Conservation (phyloP, 805 yeast genomes). For the Hanseniaspora guilliermondii region DNA sequence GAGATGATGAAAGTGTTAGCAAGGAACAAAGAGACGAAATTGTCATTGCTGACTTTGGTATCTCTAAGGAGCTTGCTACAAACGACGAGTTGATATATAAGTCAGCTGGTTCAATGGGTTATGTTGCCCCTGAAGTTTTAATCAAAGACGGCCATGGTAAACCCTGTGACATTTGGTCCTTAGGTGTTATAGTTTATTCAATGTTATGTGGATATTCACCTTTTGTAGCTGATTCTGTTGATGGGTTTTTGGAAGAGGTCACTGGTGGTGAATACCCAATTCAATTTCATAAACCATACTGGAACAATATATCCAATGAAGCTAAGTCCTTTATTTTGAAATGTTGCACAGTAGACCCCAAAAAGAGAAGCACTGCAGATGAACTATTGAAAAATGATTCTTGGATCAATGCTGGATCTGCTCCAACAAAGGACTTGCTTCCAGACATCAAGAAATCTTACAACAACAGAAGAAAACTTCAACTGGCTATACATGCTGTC, state of each 20-base stretch:
- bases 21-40: slow-evolving; percentile 49
- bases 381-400: slow-evolving; percentile 49
- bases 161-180: slow-evolving; percentile 91
- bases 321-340: slow-evolving; percentile 69
- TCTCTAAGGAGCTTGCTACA: slow-evolving; percentile 60
- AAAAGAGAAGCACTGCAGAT: slow-evolving; percentile 53
- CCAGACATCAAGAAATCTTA: slow-evolving; percentile 71
- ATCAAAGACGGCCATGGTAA: slow-evolving; percentile 78
- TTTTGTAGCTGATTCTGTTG: slow-evolving; percentile 69
- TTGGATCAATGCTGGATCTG: slow-evolving; percentile 46
- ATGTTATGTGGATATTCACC: slow-evolving; percentile 87
- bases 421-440: slow-evolving; percentile 49
- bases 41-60: slow-evolving; percentile 92
- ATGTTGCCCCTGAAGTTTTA: slow-evolving; percentile 92
- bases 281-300: slow-evolving; percentile 75
- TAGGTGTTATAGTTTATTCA: slow-evolving; percentile 88
- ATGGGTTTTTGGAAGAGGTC: slow-evolving; percentile 72
- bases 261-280: slow-evolving; percentile 55
- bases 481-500: slow-evolving; percentile 75
- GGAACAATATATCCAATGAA: slow-evolving; percentile 67
- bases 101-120: slow-evolving; percentile 88
- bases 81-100: slow-evolving; percentile 51
- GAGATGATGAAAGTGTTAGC: slow-evolving; percentile 60
- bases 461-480: slow-evolving; percentile 71
- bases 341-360: slow-evolving; percentile 58